A percentile compares a stretch with the other conserved stretches of the same genome.
These are phyloP conservation scores for Mesembryanthemum crystallinum DNA, from an alignment of 148 eudicot species.

Conservation along the genomic window DNA sequence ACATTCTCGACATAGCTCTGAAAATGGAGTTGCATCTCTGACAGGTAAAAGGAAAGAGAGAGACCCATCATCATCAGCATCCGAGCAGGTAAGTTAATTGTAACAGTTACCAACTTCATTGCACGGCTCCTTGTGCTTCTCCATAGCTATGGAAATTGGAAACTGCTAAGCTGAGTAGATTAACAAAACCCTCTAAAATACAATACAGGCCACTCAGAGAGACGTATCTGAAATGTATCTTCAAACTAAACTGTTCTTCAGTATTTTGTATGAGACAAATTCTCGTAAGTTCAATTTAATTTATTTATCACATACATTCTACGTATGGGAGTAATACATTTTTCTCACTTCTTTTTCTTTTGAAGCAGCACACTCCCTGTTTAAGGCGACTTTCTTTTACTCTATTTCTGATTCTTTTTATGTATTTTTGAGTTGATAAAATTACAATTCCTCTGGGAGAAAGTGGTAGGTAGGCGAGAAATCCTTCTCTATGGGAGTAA, in stretches of 20 bases:
- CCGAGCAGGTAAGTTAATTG: background rate
- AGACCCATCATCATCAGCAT: constrained; percentile 19
- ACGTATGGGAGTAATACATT: too few relatives aligned
- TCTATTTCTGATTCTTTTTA: too few relatives aligned
- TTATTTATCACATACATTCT: too few relatives aligned
- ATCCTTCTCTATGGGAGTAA: too few relatives aligned
- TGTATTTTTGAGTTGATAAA: too few relatives aligned
- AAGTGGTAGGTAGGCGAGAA: too few relatives aligned
- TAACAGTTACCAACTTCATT: background rate
- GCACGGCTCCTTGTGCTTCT: constrained; percentile 35
- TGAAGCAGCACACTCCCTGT: too few relatives aligned
- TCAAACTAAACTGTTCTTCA: background rate
- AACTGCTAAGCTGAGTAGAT: background rate
- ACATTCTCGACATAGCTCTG: constrained; percentile 8
- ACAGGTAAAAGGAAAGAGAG: constrained; percentile 62
- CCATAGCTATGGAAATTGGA: constrained; percentile 18
- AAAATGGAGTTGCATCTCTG: constrained; percentile 13
- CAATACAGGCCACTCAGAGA: background rate
- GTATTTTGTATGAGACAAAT: background rate
- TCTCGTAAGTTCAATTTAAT: background rate
- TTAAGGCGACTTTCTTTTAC: too few relatives aligned
- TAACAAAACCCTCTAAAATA: background rate
- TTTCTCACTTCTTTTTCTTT: too few relatives aligned
- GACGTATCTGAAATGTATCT: background rate
- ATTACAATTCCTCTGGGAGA: too few relatives aligned